Percentiles rank a stretch among this genome's conserved stretches.
phyloP scores from a whole-genome alignment of 176 grass and related monocot species.

The Saccharum officinarum region DNA sequence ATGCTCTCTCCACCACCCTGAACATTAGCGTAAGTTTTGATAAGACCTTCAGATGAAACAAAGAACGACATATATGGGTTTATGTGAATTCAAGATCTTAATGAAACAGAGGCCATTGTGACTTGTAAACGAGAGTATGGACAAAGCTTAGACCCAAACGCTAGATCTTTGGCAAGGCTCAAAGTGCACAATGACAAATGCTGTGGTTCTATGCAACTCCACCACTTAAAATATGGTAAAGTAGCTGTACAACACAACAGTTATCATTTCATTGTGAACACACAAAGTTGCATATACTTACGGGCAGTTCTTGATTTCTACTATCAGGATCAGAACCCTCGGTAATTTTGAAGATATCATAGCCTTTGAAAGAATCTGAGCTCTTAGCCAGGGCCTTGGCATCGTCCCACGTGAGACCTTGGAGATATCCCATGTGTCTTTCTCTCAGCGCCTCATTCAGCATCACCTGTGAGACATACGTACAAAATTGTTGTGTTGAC shows the following conservation, averaged over 20 bases:
- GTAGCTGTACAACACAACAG: no score
- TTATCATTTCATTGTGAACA: not conserved
- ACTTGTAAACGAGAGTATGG: no score
- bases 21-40: no score
- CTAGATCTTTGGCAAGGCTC: not conserved
- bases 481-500: no score
- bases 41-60: not conserved
- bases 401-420: slow-evolving; percentile 51
- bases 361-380: slow-evolving; percentile 38
- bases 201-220: no score
- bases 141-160: no score
- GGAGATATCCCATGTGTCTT: slow-evolving; percentile 74
- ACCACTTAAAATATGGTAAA: no score
- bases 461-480: slow-evolving; percentile 44
- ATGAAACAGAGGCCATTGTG: no score
- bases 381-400: slow-evolving; percentile 40
- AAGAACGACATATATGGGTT: not conserved
- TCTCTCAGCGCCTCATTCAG: slow-evolving; percentile 53
- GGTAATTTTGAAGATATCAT: not conserved
- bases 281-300: slow-evolving; percentile 12
- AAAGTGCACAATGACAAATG: not conserved
- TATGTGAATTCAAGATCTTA: no score
- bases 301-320: slow-evolving; percentile 61
- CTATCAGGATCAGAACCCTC: slow-evolving; percentile 27
- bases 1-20: no score